Conservation (phyloP, 2,329 filamentous ascomycete genomes). For the Escovopsis sp. region DNA sequence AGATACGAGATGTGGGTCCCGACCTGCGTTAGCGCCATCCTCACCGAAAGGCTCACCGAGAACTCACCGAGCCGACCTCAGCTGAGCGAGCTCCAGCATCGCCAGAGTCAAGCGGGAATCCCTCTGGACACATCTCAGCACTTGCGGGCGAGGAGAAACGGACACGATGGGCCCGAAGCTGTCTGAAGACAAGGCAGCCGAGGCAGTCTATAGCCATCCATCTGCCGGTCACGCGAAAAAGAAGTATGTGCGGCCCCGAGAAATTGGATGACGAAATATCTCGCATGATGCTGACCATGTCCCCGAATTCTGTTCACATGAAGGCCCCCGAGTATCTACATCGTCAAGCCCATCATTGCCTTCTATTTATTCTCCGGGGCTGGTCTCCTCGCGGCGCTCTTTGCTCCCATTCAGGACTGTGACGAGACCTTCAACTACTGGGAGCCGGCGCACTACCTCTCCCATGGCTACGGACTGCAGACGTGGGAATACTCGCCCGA, state of each 20-base stretch:
- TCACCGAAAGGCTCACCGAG: constrained; percentile 2
- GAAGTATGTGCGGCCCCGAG: constrained; percentile 22
- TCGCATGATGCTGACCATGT: constrained; percentile 2
- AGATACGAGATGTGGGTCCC: constrained; percentile 7
- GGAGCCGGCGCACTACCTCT: constrained; percentile 91
- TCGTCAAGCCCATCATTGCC: constrained; percentile 55
- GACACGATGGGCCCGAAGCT: constrained; percentile 25
- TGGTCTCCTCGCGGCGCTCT: constrained; percentile 62
- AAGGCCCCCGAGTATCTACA: constrained; percentile 40
- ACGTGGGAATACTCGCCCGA: constrained; percentile 98
- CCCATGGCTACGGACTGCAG: constrained; percentile 82
- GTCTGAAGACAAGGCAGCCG: constrained; percentile 14
- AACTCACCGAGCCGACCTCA: constrained; percentile 5
- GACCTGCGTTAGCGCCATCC: constrained; percentile 1
- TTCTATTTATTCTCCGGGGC: constrained; percentile 69
- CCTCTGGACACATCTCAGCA: constrained; percentile 8
- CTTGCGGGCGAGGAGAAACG: too few relatives aligned
- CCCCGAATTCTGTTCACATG: neutral
- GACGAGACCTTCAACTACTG: constrained; percentile 99
- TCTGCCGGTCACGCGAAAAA: constrained; percentile 36
- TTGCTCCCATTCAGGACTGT: constrained; percentile 89
- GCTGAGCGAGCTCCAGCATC: constrained; percentile 1
- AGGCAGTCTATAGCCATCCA: constrained; percentile 28
- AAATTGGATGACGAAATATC: neutral
- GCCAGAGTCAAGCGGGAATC: constrained; percentile 14